Evolutionary conservation across 805 yeast genomes (phyloP).

Genomic region (Teunomyces panamensis): DNA sequence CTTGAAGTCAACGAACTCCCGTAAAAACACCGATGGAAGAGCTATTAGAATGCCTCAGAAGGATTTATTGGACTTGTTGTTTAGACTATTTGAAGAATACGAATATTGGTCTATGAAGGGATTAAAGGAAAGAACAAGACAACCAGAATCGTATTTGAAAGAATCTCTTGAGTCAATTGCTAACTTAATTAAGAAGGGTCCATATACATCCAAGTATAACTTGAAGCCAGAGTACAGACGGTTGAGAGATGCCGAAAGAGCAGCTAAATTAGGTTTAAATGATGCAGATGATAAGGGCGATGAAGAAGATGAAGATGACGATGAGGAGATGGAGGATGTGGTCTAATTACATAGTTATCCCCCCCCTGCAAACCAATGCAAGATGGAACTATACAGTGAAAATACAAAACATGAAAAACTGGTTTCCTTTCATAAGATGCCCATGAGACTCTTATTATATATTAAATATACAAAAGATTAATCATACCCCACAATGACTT

Average conservation of each 20-base stretch:
- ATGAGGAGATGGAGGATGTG: constrained; percentile 73
- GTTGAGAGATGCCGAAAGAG: constrained; percentile 72
- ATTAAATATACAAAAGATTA: constrained; percentile 10
- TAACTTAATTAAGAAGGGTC: constrained; percentile 86
- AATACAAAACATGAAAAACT: not conserved
- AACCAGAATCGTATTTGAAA: constrained; percentile 90
- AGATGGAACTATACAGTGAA: not conserved
- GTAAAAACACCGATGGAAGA: constrained; percentile 67
- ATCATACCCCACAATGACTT: constrained; percentile 18
- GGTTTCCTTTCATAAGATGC: constrained; percentile 2
- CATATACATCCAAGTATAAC: constrained; percentile 89
- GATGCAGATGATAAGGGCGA: constrained; percentile 39
- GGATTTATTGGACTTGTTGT: constrained; percentile 82
- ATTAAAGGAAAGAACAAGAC: constrained; percentile 86
- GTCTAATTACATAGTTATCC: constrained; percentile 26
- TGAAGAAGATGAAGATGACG: constrained; percentile 60
- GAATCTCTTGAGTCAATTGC: constrained; percentile 92
- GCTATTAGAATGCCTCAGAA: constrained; percentile 93
- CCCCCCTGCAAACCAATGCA: not conserved
- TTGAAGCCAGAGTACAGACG: constrained; percentile 86
- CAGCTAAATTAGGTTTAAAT: constrained; percentile 56
- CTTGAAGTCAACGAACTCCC: constrained; percentile 44
- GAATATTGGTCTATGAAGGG: constrained; percentile 98
- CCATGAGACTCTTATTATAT: constrained; percentile 6
- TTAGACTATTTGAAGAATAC: constrained; percentile 87